A percentile compares a stretch with the other conserved stretches of the same genome.
Conservation (phyloP, 257 asterid genomes). For the Lithospermum erythrorhizon region DNA sequence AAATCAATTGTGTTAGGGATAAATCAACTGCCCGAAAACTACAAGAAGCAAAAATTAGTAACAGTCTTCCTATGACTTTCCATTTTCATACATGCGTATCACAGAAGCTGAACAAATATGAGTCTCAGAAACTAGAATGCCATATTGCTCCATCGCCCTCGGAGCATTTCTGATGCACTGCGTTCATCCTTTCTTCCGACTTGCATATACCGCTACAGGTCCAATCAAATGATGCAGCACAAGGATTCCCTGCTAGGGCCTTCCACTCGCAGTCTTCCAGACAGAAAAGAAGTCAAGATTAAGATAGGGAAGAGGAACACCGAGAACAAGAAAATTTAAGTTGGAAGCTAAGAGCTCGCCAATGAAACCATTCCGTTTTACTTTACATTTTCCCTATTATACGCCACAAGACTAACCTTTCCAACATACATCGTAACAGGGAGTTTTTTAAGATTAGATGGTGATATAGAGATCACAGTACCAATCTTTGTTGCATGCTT, state of each 20-base stretch:
- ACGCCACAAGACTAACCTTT: background rate
- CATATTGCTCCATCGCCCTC: constrained; percentile 50
- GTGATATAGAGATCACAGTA: background rate
- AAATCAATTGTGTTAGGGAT: background rate
- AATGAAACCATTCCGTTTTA: background rate
- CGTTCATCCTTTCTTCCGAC: constrained; percentile 55
- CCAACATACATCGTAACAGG: background rate
- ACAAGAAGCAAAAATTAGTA: constrained; percentile 11
- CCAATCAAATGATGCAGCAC: constrained; percentile 76
- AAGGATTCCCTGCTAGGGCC: constrained; percentile 49
- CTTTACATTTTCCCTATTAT: background rate
- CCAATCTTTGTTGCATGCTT: background rate
- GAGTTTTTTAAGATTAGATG: background rate
- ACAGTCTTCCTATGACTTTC: too few species aligned
- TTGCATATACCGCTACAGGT: constrained; percentile 70
- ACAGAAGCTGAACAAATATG: background rate
- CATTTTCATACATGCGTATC: background rate
- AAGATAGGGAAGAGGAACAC: background rate
- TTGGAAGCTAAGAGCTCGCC: background rate
- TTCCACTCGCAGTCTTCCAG: constrained; percentile 60
- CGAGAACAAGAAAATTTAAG: background rate
- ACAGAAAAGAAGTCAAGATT: constrained; percentile 13
- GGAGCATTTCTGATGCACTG: constrained; percentile 45
- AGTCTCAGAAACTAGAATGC: constrained; percentile 37
- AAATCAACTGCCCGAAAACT: constrained; percentile 9